Percentiles rank a stretch among this genome's conserved stretches.
These are phyloP conservation scores for Calonectria leucothoes DNA, from an alignment of 2,329 filamentous ascomycete species.

Conservation along the genomic window DNA sequence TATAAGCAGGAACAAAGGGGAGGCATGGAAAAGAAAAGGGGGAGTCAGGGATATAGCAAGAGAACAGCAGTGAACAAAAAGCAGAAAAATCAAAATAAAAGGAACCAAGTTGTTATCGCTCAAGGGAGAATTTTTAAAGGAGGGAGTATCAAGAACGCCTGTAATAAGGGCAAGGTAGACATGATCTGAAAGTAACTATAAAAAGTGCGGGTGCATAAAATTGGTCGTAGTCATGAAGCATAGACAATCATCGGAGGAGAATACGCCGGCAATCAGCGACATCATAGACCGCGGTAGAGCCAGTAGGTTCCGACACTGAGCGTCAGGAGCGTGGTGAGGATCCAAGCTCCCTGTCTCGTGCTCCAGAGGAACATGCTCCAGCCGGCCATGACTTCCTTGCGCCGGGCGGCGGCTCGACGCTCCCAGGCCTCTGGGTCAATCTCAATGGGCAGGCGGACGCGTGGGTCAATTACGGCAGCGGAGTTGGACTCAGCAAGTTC, in stretches of 20 bases:
- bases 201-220: not conserved
- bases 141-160: not conserved
- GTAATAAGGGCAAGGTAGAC: not conserved
- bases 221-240: slow-evolving; percentile 6
- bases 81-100: not conserved
- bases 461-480: slow-evolving; percentile 52
- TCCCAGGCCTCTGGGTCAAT: slow-evolving; percentile 68
- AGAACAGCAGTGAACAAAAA: not conserved
- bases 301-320: slow-evolving; percentile 60
- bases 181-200: not conserved
- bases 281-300: slow-evolving; percentile 40
- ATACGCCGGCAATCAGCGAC: not conserved
- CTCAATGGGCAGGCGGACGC: slow-evolving; percentile 60
- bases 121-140: not conserved
- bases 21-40: not conserved
- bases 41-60: not conserved
- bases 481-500: slow-evolving; percentile 27
- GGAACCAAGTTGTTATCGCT: not conserved
- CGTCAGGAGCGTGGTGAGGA: slow-evolving; percentile 56
- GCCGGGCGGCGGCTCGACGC: slow-evolving; percentile 58
- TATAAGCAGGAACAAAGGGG: not conserved
- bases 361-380: slow-evolving; percentile 67
- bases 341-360: slow-evolving; percentile 61
- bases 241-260: slow-evolving; percentile 2
- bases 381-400: slow-evolving; percentile 61